A percentile compares a stretch with the other conserved stretches of the same genome.
phyloP scores from a whole-genome alignment of 345 rosid genomes.

The Corymbia maculata region DNA sequence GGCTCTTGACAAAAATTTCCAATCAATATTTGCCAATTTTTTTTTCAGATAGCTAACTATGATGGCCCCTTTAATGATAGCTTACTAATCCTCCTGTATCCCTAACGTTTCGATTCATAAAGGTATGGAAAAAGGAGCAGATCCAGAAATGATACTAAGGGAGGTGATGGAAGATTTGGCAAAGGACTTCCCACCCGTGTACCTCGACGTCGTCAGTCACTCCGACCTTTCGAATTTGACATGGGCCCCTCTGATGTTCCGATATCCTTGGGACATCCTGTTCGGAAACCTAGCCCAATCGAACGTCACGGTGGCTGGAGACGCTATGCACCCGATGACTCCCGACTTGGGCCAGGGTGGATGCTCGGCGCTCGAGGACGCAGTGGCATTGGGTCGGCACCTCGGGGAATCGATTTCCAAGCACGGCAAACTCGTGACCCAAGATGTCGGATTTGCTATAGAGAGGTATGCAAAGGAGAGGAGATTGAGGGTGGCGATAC shows the following conservation, averaged over 20 bases:
- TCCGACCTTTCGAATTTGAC: slow-evolving; percentile 18
- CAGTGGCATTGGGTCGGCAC: slow-evolving; percentile 22
- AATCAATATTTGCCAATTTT: too few relatives aligned
- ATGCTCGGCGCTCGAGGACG: slow-evolving; percentile 24
- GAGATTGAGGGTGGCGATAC: neutral
- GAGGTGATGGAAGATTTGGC: slow-evolving; percentile 5
- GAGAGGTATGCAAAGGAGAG: slow-evolving; percentile 8
- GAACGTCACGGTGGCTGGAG: slow-evolving; percentile 30
- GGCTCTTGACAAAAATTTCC: too few relatives aligned
- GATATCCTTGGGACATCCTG: slow-evolving; percentile 28
- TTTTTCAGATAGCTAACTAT: neutral
- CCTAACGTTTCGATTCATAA: neutral
- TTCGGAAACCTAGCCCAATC: slow-evolving; percentile 20
- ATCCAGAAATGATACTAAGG: slow-evolving; percentile 3
- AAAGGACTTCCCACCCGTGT: slow-evolving; percentile 9
- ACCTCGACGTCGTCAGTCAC: slow-evolving; percentile 4
- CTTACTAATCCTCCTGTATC: neutral
- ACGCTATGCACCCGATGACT: slow-evolving; percentile 50
- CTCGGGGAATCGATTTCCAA: slow-evolving; percentile 2
- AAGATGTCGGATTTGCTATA: neutral
- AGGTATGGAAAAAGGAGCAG: neutral
- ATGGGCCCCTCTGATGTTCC: slow-evolving; percentile 17
- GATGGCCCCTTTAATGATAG: neutral
- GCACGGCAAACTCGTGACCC: neutral
- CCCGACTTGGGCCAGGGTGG: slow-evolving; percentile 41